These are phyloP conservation scores for Arabidopsis thaliana DNA, from an alignment of 345 rosid genomes.

Conservation along the genomic window TAIR10.1 NC_003070.9:5945001-5945500, in stretches of 20 bases:
- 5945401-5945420: conserved; percentile 41
- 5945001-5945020: conserved; percentile 41
- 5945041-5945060: conserved; percentile 31
- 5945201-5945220: background rate
- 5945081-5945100: background rate
- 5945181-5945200: background rate
- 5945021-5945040: conserved; percentile 40
- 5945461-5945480: conserved; percentile 44
- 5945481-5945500: conserved; percentile 18
- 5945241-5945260: background rate
- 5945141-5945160: no score
- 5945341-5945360: background rate
- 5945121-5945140: conserved; percentile 15
- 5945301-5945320: conserved; percentile 30
- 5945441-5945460: conserved; percentile 40
- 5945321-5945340: background rate
- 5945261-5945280: background rate
- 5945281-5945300: conserved; percentile 7
- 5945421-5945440: conserved; percentile 44
- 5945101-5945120: conserved; percentile 8
- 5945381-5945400: conserved; percentile 38
- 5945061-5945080: conserved; percentile 10
- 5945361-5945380: conserved; percentile 30
- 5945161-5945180: background rate
- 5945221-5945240: background rate